Base-by-base conservation (phyloP, 495 filamentous ascomycete genomes). In the Tuber microsphaerosporum region DNA sequence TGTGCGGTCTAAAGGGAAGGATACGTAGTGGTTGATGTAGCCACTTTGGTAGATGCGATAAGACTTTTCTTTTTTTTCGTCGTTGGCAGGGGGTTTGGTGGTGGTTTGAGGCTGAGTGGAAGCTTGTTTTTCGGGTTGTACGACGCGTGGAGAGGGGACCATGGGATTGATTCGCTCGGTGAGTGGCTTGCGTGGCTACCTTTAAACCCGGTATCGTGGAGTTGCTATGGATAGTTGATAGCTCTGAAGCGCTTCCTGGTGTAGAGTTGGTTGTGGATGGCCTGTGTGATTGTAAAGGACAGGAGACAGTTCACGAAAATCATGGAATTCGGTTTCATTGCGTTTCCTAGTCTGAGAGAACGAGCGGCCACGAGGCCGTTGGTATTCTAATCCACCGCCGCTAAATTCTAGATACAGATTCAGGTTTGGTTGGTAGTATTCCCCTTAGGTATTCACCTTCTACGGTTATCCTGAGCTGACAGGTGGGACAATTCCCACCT, bases 401-500 rank as follows among this genome's bases (percentile, higher is more conserved):
- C 16, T 65, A 19, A 65, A 17, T 34, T 65, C 34, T 10, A 31
- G 14, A 61, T 61, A n/a, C 20, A 61, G 56, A n/a, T 31, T 16
- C 12, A 16, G 26, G 56, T 31, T 61, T 61, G n/a, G n/a, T 61
- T 10, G 56, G 26, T 2, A 61, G 10, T 34, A 34, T 65, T 19
- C 12, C 4, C 56, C 26, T 12, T 17, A 14, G 26, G 26, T 19
- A 65, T 65, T 6, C 12, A 26, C 26, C 26, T 71, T 31, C 26
- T 26, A 65, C 26, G 5, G 56, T 82, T 80, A 91, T 34, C 93
- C 92, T 51, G 91, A 92, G 86, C 95, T 98, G 71, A 98, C 95
- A n/a, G 95, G 95, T 44, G 95, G 95, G 76, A 99, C 97, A 69
- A 99, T 91, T 17, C 91, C 96, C 69, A 98, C 93, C 84, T 99